Evolutionary conservation across 305 asterid genomes (phyloP), one percentile per base, ranked within the genome.

Genomic region (Ilex paraguariensis): DNA sequence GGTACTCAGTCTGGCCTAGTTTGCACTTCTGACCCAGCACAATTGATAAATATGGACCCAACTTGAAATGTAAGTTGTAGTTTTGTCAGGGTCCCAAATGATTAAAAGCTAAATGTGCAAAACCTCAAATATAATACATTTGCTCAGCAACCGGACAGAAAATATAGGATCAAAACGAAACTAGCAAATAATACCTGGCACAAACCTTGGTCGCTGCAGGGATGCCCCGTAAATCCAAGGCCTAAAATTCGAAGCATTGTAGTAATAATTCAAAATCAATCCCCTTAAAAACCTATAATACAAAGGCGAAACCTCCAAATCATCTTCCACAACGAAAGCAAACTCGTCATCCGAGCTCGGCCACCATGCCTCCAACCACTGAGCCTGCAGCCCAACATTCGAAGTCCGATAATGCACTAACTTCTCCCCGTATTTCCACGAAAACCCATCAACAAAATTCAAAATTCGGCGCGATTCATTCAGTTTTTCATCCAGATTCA

Each of bases 301-400:
- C 59, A 86, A 73, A 60, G 94, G 95, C 49, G 97, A 88, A 69
- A 91, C 71, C 76, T 88, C 87, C 50, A 88, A 83, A 88, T 91
- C 96, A 76, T 91, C 97, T 79, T 88, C 97, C 53, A 86, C 95
- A 65, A 91, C 86, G 68, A 91, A 91, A 39, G 95, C 96, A 79
- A 88, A 88, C 79, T 91, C 96, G 31, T 86, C 80, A 82, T 88
- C 91, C 1, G 91, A 83, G 52, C 72, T 57, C 46, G 98, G 96
- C 96, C 95, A 88, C 98, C 98, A 88, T 3, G 94, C 75, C 59
- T 91, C 96, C 13, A 91, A 74, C 98, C 98, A 91, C 78, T 91
- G 95, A 10, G 88, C 87, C 81, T 88, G 98, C 59, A 88, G 87
- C 17, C 95, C 98, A 48, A 76, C 94, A 72, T 86, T 88, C 15